Conservation (phyloP, 352 stramenopile genomes). For the Nothophytophthora sp. region DNA sequence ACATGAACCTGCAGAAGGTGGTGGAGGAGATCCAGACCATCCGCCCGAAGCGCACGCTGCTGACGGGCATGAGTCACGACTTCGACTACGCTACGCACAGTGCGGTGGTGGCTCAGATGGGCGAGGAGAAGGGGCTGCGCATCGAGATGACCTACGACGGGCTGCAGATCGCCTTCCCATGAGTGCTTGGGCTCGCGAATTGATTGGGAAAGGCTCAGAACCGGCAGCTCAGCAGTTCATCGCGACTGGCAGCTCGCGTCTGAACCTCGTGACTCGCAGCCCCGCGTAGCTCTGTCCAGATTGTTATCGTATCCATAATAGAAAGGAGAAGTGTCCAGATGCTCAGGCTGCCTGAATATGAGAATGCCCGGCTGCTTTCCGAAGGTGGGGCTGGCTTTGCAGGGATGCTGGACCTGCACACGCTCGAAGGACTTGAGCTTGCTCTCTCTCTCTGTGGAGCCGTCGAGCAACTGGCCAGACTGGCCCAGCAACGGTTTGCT, state of each 20-base stretch:
- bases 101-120: conserved; percentile 43
- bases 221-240: background rate
- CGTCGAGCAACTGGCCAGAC: too few relatives aligned
- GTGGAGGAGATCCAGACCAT: conserved; percentile 62
- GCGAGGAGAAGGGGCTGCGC: conserved; percentile 50
- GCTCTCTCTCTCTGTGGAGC: too few relatives aligned
- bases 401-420: too few relatives aligned
- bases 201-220: background rate
- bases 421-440: too few relatives aligned
- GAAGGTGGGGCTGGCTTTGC: too few relatives aligned
- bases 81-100: conserved; percentile 76
- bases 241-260: background rate
- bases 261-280: too few relatives aligned
- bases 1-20: conserved; percentile 84
- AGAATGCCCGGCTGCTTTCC: too few relatives aligned
- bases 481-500: too few relatives aligned
- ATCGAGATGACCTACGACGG: conserved; percentile 89
- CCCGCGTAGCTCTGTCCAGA: too few relatives aligned
- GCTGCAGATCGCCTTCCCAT: conserved; percentile 52
- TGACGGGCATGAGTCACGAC: conserved; percentile 88
- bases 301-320: too few relatives aligned
- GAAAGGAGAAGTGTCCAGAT: too few relatives aligned
- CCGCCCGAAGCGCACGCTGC: conserved; percentile 66
- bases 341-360: too few relatives aligned
- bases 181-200: conserved; percentile 7